Evolutionary conservation across 768 basidiomycete species (phyloP).

Genomic region (Psilocybe tampanensis): DNA sequence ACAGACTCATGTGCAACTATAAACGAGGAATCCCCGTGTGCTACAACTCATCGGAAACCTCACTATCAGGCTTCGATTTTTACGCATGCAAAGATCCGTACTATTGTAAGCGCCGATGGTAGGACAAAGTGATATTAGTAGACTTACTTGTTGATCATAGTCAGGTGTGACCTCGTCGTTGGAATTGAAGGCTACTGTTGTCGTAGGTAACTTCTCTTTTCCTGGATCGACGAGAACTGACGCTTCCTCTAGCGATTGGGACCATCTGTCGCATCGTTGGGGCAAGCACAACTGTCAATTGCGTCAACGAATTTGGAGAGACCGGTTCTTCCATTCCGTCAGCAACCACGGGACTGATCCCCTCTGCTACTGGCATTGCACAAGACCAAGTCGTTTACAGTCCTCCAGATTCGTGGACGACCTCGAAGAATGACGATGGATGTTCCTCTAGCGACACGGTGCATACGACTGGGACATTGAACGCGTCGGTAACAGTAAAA

Average conservation of each 20-base stretch:
- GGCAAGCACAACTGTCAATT: slow-evolving; percentile 1
- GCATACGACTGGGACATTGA: slow-evolving; percentile 14
- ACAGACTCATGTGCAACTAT: slow-evolving; percentile 1
- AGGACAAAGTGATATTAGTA: no score
- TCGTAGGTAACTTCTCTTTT: background rate
- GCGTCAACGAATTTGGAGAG: slow-evolving; percentile 19
- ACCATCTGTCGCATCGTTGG: slow-evolving; percentile 1
- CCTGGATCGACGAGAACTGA: background rate
- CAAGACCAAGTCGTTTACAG: background rate
- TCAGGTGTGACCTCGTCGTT: background rate
- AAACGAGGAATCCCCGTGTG: slow-evolving; percentile 1
- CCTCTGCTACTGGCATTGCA: background rate
- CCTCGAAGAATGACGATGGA: background rate
- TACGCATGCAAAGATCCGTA: slow-evolving; percentile 2
- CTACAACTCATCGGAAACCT: background rate
- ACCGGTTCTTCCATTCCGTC: slow-evolving; percentile 18
- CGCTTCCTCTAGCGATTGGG: background rate
- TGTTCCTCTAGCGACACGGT: slow-evolving; percentile 8
- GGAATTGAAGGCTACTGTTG: background rate
- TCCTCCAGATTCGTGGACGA: slow-evolving; percentile 6
- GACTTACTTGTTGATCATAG: background rate
- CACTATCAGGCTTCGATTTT: background rate
- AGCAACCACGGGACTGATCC: slow-evolving; percentile 15
- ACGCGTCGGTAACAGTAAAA: slow-evolving; percentile 21
- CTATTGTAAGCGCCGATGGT: no score